Conservation (phyloP, 2,329 filamentous ascomycete genomes). For the Amphichorda felina region DNA sequence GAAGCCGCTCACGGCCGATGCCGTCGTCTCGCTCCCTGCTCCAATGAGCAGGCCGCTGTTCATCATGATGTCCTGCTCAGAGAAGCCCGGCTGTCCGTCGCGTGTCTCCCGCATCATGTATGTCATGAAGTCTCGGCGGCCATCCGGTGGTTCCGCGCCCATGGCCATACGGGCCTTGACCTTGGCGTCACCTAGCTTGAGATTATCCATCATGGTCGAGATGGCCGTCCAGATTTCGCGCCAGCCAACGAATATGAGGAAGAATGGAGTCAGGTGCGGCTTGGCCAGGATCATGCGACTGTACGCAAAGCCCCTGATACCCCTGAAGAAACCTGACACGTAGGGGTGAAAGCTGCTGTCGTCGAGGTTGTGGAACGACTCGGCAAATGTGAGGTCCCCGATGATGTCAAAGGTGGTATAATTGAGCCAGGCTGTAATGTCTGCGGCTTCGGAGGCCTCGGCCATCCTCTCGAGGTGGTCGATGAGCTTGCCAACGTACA, state of each 20-base stretch:
- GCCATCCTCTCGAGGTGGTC: conserved; percentile 8
- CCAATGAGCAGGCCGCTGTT: background rate
- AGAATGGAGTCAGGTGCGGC: background rate
- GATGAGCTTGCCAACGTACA: conserved; percentile 12
- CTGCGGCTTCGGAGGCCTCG: conserved; percentile 4
- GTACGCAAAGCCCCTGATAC: conserved; percentile 10
- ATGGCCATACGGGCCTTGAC: background rate
- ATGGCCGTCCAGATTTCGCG: conserved; percentile 5
- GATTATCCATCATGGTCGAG: conserved; percentile 5
- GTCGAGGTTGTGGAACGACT: conserved; percentile 7
- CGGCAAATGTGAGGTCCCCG: conserved; percentile 9
- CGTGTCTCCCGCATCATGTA: background rate
- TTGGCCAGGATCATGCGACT: conserved; percentile 5
- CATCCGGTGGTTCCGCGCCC: background rate
- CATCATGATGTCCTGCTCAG: conserved; percentile 1
- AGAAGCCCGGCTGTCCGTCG: background rate
- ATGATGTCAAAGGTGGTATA: conserved; percentile 12
- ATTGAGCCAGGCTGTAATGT: conserved; percentile 13
- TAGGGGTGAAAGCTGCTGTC: conserved; percentile 7
- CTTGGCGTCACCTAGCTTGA: conserved; percentile 6
- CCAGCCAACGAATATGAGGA: too few species aligned
- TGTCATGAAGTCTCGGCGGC: background rate
- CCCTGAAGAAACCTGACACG: conserved; percentile 10
- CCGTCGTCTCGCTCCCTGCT: conserved; percentile 1
- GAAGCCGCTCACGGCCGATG: background rate